Percentiles rank a stretch among this genome's conserved stretches.
Conservation (phyloP, 768 basidiomycete genomes). For the Boletus rex-veris region DNA sequence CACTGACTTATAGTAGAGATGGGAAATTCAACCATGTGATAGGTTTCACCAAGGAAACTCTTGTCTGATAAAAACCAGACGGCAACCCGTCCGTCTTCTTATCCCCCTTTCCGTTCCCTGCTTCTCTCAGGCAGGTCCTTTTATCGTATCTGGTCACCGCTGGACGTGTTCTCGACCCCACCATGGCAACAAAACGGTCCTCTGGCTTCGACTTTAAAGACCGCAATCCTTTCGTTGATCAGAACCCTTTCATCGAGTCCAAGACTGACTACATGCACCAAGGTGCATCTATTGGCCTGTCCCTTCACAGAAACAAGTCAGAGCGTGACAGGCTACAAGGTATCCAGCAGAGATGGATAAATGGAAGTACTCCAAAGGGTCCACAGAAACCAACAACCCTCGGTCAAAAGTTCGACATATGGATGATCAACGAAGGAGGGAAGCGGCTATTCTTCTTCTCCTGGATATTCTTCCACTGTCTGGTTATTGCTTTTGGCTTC, state of each 20-base stretch:
- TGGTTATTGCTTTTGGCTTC: slow-evolving; percentile 76
- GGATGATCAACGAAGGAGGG: slow-evolving; percentile 95
- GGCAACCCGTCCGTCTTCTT: background rate
- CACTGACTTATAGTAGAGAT: background rate
- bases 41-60: background rate
- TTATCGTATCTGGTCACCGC: slow-evolving; percentile 9
- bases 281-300: slow-evolving; percentile 28
- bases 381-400: slow-evolving; percentile 39
- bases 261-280: slow-evolving; percentile 28
- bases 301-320: slow-evolving; percentile 81
- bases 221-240: slow-evolving; percentile 43
- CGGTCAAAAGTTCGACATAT: slow-evolving; percentile 54
- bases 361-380: slow-evolving; percentile 21
- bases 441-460: slow-evolving; percentile 71
- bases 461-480: slow-evolving; percentile 77
- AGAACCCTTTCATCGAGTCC: slow-evolving; percentile 45
- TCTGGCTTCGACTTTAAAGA: slow-evolving; percentile 73
- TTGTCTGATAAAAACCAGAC: background rate
- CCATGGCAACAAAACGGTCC: slow-evolving; percentile 43
- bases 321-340: slow-evolving; percentile 84
- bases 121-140: slow-evolving; percentile 30
- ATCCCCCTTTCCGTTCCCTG: slow-evolving; percentile 1
- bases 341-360: slow-evolving; percentile 61
- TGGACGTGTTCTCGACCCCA: slow-evolving; percentile 13
- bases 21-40: slow-evolving; percentile 11